Conservation (phyloP, 2,329 filamentous ascomycete genomes). For the Meredithiella fracta region DNA sequence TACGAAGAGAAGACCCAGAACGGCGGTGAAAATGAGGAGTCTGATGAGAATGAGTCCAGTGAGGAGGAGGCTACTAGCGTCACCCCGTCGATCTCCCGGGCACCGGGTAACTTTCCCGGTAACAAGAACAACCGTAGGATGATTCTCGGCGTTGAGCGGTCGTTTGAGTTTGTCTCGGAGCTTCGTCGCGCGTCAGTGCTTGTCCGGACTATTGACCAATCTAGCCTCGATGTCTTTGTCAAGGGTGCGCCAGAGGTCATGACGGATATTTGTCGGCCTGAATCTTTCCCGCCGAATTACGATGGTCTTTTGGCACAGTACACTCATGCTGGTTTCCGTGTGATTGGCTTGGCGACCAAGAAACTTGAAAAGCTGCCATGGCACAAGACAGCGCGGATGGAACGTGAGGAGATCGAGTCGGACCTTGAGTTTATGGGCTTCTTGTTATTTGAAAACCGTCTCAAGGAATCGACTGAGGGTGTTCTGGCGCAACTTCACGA, state of each 20-base stretch:
- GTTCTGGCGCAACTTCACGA: constrained; percentile 68
- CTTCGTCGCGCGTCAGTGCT: constrained; percentile 50
- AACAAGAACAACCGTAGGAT: constrained; percentile 9
- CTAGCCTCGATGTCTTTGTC: constrained; percentile 75
- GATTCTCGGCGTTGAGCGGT: constrained; percentile 78
- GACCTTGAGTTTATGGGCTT: constrained; percentile 81
- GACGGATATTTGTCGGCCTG: constrained; percentile 74
- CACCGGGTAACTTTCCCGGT: constrained; percentile 31
- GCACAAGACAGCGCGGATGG: constrained; percentile 92
- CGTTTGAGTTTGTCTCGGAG: constrained; percentile 90
- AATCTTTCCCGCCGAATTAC: constrained; percentile 76
- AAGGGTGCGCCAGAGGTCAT: constrained; percentile 96
- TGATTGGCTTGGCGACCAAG: constrained; percentile 87
- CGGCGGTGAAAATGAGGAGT: constrained; percentile 44
- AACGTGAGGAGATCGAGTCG: constrained; percentile 66
- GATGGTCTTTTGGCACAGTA: constrained; percentile 80
- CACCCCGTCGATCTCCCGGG: constrained; percentile 75
- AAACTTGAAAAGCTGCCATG: constrained; percentile 77
- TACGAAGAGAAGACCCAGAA: constrained; percentile 79
- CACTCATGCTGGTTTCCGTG: constrained; percentile 88
- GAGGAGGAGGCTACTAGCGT: constrained; percentile 53
- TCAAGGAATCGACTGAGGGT: constrained; percentile 70
- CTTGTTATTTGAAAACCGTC: constrained; percentile 97
- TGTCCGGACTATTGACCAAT: constrained; percentile 71
- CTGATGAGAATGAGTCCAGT: constrained; percentile 40